These are phyloP conservation scores for Luvunga scandens DNA, from an alignment of 345 rosid species.

Conservation along the genomic window DNA sequence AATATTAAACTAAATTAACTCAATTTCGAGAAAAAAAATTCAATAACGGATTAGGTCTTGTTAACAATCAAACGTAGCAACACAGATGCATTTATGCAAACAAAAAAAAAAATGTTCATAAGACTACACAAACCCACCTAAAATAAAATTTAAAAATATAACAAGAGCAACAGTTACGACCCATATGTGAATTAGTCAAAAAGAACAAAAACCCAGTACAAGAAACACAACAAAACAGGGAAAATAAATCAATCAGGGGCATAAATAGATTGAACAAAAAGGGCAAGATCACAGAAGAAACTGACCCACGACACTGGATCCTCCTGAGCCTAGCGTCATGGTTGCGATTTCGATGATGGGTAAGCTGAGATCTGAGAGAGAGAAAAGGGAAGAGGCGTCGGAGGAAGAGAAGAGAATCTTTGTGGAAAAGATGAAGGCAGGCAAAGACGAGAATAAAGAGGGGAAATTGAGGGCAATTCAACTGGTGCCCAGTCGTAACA, in stretches of 20 bases:
- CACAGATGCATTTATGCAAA: not conserved
- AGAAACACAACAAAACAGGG: not conserved
- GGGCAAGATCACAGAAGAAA: constrained; percentile 21
- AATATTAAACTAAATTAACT: not conserved
- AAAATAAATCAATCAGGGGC: constrained; percentile 1
- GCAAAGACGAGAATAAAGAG: constrained; percentile 11
- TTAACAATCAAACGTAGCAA: not conserved
- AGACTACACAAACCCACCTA: not conserved
- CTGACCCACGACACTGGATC: constrained; percentile 85
- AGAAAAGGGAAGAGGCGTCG: not conserved
- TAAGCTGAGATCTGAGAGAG: constrained; percentile 39
- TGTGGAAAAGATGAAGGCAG: constrained; percentile 17
- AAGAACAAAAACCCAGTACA: not conserved
- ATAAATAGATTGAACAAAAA: constrained; percentile 17
- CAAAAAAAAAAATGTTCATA: not conserved
- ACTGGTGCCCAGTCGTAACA: not conserved
- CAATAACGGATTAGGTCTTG: not conserved
- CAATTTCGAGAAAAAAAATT: not conserved
- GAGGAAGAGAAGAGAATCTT: constrained; percentile 22
- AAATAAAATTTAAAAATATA: not conserved
- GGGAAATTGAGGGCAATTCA: not conserved
- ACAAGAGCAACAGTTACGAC: not conserved
- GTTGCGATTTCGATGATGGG: constrained; percentile 12
- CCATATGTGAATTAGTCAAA: constrained; percentile 6
- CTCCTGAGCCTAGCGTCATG: constrained; percentile 90